phyloP scores from a whole-genome alignment of 129 eudicot species.

The Saussurea involucrata region DNA sequence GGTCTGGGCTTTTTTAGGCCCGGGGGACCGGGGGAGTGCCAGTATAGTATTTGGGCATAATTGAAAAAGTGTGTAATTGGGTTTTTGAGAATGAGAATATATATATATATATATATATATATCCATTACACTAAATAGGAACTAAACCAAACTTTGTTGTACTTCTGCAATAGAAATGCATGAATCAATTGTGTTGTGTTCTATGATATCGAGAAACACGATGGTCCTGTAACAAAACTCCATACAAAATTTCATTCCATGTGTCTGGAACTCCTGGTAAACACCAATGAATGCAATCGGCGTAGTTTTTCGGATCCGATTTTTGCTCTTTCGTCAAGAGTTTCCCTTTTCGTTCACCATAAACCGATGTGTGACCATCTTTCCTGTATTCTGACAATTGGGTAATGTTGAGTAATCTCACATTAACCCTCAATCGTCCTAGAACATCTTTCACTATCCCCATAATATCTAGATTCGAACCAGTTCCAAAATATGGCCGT shows the following conservation, averaged over 20 bases:
- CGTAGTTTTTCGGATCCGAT: slow-evolving; percentile 66
- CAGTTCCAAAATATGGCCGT: slow-evolving; percentile 81
- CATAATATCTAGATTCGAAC: slow-evolving; percentile 87
- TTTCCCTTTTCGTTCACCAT: slow-evolving; percentile 89
- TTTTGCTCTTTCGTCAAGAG: slow-evolving; percentile 77
- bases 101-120: too few species aligned
- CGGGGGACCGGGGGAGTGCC: too few species aligned
- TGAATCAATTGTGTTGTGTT: background rate
- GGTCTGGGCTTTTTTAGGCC: too few species aligned
- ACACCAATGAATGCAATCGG: slow-evolving; percentile 98
- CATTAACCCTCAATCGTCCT: slow-evolving; percentile 40
- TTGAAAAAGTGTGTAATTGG: too few species aligned
- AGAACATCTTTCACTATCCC: slow-evolving; percentile 52
- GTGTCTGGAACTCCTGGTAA: slow-evolving; percentile 95
- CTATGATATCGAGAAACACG: slow-evolving; percentile 18
- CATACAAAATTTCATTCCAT: slow-evolving; percentile 90
- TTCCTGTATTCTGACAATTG: slow-evolving; percentile 79
- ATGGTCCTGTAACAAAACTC: slow-evolving; percentile 69
- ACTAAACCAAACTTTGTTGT: background rate
- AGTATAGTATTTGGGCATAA: too few species aligned
- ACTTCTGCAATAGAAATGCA: background rate
- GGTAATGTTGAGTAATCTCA: slow-evolving; percentile 71
- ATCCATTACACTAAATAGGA: background rate
- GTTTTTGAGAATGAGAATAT: too few species aligned
- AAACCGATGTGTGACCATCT: slow-evolving; percentile 85